Conservation (phyloP, 2,329 filamentous ascomycete genomes). For the Neospermospora avenae region DNA sequence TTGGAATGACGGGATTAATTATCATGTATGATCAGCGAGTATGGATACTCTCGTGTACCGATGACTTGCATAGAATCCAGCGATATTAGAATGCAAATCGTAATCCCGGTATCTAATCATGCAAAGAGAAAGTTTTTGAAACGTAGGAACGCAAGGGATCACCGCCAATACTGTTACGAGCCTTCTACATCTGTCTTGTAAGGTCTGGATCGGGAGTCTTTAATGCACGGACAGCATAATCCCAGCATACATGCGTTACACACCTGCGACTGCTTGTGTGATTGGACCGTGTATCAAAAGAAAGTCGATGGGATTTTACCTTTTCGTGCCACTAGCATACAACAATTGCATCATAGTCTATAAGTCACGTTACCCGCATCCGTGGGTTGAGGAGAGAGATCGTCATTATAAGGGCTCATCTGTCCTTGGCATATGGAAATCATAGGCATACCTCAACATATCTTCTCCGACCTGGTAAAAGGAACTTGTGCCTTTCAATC, state of each 20-base stretch:
- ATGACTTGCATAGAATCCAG: slow-evolving; percentile 1
- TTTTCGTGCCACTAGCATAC: neutral
- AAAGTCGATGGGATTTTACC: neutral
- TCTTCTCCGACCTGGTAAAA: no score
- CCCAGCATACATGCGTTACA: no score
- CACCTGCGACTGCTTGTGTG: no score
- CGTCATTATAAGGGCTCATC: neutral
- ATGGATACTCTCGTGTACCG: neutral
- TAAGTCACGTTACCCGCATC: neutral
- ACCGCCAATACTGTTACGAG: no score
- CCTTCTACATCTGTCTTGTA: no score
- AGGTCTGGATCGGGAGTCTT: no score
- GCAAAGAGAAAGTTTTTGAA: neutral
- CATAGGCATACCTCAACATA: no score
- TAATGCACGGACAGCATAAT: no score
- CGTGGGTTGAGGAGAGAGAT: neutral
- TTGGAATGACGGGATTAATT: neutral
- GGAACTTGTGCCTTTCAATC: no score
- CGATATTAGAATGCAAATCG: neutral
- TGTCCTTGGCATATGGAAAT: no score
- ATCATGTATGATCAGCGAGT: neutral
- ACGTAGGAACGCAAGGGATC: slow-evolving; percentile 1
- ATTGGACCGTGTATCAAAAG: neutral
- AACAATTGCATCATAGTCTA: neutral
- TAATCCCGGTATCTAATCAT: neutral